Evolutionary conservation across 2,329 filamentous ascomycete genomes (phyloP), one percentile per base, ranked within the genome.

Genomic region (Bipolaris gigantea): DNA sequence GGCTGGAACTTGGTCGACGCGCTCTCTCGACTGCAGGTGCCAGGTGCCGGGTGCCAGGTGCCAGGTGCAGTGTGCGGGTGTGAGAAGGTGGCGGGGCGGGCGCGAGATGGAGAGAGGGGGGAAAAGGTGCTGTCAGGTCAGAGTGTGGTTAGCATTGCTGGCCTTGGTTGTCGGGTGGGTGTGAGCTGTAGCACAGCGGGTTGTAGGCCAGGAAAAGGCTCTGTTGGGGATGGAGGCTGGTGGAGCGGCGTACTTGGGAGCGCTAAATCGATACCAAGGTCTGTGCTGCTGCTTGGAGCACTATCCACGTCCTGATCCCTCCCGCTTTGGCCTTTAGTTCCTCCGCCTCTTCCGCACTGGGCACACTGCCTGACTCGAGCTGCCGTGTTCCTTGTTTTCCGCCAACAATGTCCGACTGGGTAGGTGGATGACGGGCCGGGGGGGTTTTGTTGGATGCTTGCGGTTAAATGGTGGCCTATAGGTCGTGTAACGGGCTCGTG

Each of bases 181-280:
- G 53, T 58, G 43, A 55, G 56, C 49, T 48, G 21, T 40, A 53
- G 56, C 53, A 51, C 40, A 19, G 48, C 35, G 44, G 54, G 33
- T 21, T 35, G 51, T 33, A 42, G 50, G 21, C 32, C 48, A 42
- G 48, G 40, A 40, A 50, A 48, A 48, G 53, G 48, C 30, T 60
- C 54, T 65, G 61, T 64, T 66, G 64, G 61, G 64, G 53, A 51
- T 41, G 60, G 49, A 56, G 58, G 61, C 57, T 65, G 61, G 62
- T 59, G 50, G 56, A 61, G 53, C 50, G 46, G 48, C 40, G 48
- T 41, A 51, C 50, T 56, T 59, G 55, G 40, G 19, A 45, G 34
- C 55, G 47, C 52, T 42, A 49, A 47, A 27, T 38, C 34, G 23
- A 16, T 18, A 11, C 18, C 5, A 32, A 27, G 43, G 55, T 44